Base-by-base conservation (phyloP, 805 yeast genomes). In the Candida qinlingensis region DNA sequence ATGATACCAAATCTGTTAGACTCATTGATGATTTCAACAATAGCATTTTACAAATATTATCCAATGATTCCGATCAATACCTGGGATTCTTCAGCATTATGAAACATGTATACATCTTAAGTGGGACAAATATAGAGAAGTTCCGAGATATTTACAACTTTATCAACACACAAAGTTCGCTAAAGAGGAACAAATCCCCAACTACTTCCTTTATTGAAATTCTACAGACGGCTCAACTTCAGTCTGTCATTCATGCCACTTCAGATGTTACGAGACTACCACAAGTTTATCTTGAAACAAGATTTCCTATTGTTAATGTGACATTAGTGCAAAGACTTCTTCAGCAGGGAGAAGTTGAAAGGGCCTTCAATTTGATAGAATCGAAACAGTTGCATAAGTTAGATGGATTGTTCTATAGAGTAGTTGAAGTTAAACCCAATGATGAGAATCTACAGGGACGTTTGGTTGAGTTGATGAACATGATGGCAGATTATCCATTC, bases 321-420 rank as follows among this genome's bases (percentile, higher is more conserved):
- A 27, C 52, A 3, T 12, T 55, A 5, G 56, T 49, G 1, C 9
- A 45, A 29, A 55, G 41, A 27, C 29, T 51, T 19, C 13, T 54
- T 8, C 13, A 41, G 11, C 31, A 26, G 5, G 51, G 51, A 2
- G 11, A 49, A 5, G 7, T 44, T 1, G 41, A 41, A 12, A 31
- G 35, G 4, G 60, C 53, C 7, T 41, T 56, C 30, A 31, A 42
- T 1, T 53, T 48, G 38, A 26, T 55, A 10, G 37, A 45, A 4
- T 27, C 35, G 1, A 37, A 33, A 2, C 48, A 49, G 5, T 26
- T 48, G 5, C 25, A 40, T 9, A 12, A 38, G 19, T 30, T 33
- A 7, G 56, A 51, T 29, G 61, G 62, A 9, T 11, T 56, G 4
- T 53, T 52, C 26, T 41, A 52, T 25, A 45, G 59, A 34, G 7